Evolutionary conservation across 2,329 filamentous ascomycete species (phyloP).

Genomic region (Neofusicoccum kwambonambiense): DNA sequence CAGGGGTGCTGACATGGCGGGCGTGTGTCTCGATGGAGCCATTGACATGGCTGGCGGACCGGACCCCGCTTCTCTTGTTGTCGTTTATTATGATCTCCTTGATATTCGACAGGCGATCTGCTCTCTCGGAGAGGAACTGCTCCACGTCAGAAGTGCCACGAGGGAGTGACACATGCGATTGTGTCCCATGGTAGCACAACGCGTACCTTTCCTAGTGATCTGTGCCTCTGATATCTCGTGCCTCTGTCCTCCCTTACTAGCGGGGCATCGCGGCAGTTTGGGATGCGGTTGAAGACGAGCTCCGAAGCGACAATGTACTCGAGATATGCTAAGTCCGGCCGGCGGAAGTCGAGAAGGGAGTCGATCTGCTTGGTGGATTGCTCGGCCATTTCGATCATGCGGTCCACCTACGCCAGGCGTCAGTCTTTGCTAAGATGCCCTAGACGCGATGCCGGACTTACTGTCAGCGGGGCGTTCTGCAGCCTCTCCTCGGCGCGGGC

Average conservation of each 20-base stretch:
- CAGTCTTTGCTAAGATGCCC: not conserved
- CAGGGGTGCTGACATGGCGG: not conserved
- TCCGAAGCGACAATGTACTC: conserved; percentile 82
- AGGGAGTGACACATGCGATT: not conserved
- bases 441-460: conserved; percentile 20
- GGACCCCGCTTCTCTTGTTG: conserved; percentile 58
- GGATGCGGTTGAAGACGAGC: conserved; percentile 73
- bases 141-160: not conserved
- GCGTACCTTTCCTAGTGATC: conserved; percentile 34
- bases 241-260: conserved; percentile 58
- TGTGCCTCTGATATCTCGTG: conserved; percentile 51
- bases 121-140: conserved; percentile 21
- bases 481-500: conserved; percentile 39
- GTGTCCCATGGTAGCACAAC: not conserved
- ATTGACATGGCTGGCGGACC: conserved; percentile 19
- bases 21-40: not conserved
- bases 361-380: conserved; percentile 52
- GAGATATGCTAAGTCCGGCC: conserved; percentile 72
- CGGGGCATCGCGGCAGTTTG: conserved; percentile 71
- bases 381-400: conserved; percentile 43
- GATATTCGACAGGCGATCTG: conserved; percentile 47
- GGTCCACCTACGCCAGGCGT: conserved; percentile 33
- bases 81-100: conserved; percentile 53
- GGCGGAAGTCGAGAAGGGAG: conserved; percentile 58
- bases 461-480: conserved; percentile 28